These are phyloP conservation scores for Saccharomyces hybrid DNA, from an alignment of 1,139 yeast genomes.

Conservation along the genomic window DNA sequence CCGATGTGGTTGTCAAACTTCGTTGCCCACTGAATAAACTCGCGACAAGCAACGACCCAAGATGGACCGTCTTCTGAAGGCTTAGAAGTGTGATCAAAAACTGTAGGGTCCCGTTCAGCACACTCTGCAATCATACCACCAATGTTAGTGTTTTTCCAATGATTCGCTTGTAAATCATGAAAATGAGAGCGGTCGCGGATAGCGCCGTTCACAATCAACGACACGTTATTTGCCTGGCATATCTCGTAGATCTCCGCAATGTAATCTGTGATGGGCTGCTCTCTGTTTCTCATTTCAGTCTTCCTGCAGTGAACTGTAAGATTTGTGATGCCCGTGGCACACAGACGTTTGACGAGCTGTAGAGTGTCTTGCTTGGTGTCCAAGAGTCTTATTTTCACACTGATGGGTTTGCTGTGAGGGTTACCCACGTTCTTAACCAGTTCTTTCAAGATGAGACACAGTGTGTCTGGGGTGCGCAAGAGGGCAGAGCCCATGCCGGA, in stretches of 20 bases:
- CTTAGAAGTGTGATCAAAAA: conserved; percentile 38
- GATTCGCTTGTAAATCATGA: conserved; percentile 40
- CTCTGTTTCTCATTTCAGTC: conserved; percentile 81
- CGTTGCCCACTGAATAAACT: conserved; percentile 50
- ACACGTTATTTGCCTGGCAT: conserved; percentile 57
- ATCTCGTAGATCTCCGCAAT: conserved; percentile 54
- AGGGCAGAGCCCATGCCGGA: conserved; percentile 98
- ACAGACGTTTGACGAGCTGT: conserved; percentile 52
- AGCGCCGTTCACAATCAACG: conserved; percentile 78
- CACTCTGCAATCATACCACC: conserved; percentile 94
- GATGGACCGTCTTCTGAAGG: conserved; percentile 37
- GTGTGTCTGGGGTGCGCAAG: conserved; percentile 67
- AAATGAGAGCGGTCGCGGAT: conserved; percentile 52
- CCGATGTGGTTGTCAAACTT: conserved; percentile 54
- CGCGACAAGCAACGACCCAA: conserved; percentile 50
- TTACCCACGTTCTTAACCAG: conserved; percentile 75
- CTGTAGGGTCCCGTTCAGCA: conserved; percentile 82
- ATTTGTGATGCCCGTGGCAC: conserved; percentile 74
- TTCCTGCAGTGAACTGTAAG: conserved; percentile 90
- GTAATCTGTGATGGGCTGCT: conserved; percentile 63
- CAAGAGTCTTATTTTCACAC: conserved; percentile 79
- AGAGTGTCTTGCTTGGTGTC: conserved; percentile 57
- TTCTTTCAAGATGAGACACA: conserved; percentile 57
- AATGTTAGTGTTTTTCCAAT: conserved; percentile 40
- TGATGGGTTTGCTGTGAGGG: conserved; percentile 70